Conservation (phyloP, 805 yeast genomes). For the Sugiyamaella qingdaonensis region DNA sequence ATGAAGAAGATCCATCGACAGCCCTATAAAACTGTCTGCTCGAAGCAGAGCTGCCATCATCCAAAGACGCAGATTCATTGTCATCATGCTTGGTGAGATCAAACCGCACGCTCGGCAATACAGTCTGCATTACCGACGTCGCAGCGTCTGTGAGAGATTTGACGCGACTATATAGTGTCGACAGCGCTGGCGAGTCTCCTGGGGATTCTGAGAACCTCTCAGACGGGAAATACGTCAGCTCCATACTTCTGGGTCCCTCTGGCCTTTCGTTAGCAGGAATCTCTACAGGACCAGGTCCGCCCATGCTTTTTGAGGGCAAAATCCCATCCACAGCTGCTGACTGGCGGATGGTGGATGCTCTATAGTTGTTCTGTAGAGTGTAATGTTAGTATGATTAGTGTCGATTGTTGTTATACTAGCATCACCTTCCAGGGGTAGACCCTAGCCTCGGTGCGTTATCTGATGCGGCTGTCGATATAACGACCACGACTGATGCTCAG, state of each 20-base stretch:
- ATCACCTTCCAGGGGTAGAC: not conserved
- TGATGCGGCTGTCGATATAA: not conserved
- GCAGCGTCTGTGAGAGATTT: conserved; percentile 24
- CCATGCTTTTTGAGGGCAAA: not conserved
- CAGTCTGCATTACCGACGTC: conserved; percentile 21
- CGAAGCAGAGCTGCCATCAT: not conserved
- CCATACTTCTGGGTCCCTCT: not conserved
- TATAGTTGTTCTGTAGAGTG: not conserved
- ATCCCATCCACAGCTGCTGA: too few species aligned
- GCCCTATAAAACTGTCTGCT: not conserved
- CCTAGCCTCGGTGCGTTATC: not conserved
- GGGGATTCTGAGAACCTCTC: conserved; percentile 20
- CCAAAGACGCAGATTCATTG: not conserved
- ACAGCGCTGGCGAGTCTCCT: conserved; percentile 17
- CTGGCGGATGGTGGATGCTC: too few species aligned
- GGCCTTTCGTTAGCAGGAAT: not conserved
- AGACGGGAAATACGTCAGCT: conserved; percentile 22
- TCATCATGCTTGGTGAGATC: not conserved
- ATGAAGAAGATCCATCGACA: not conserved
- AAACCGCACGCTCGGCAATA: conserved; percentile 13
- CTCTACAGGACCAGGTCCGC: not conserved
- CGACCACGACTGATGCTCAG: too few species aligned
- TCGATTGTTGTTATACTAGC: not conserved
- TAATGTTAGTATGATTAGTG: not conserved
- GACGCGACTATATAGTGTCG: conserved; percentile 23